Evolutionary conservation across 2,329 filamentous ascomycete species (phyloP), one percentile per base, ranked within the genome.

Genomic region (Anisogramma anomala): DNA sequence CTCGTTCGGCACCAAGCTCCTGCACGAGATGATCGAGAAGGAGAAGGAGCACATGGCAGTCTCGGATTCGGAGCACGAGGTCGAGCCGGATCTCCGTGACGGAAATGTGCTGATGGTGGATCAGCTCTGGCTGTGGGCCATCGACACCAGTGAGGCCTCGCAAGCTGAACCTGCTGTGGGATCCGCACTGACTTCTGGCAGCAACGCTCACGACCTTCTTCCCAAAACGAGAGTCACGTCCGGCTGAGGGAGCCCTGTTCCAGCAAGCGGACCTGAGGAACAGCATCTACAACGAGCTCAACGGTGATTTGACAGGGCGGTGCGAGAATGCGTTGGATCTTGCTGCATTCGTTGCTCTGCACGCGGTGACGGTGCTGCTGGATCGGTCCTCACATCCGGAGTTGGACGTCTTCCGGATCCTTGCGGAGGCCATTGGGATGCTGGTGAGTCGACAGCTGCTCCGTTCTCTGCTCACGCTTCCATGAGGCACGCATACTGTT

Each of bases 71-170:
- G 49, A 44, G 2, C 32, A 37, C 37, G 8, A 59, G 0, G 41
- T 58, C 1, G 57, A 47, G n/a, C 49, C 47, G 15, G 33, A 41
- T 3, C 46, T 56, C 3, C 49, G 50, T n/a, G 50, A 74, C 19
- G 72, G 74, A 0, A 78, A 79, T 28, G 65, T 75, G 3, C 54
- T 81, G n/a, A 80, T 81, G 73, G 72, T 81, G 0, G 77, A 81
- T 43, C 76, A 81, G 50, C 55, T 81, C 1, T 81, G 77, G 77
- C 54, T 80, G 0, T 75, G 71, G 71, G 67, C 64, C 0, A 62
- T 75, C n/a, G 64, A 73, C 41, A 68, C 61, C 13, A 67, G 69
- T 72, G n/a, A 52, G 57, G 67, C 57, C 2, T 0, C 15, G 13
- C 15, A 14, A 2, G 15, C 2, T 13, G 15, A 6, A 10, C 2